Percentiles rank a stretch among this genome's conserved stretches.
Evolutionary conservation across 164 flowering plant species (phyloP).

Genomic region (Stephania japonica): DNA sequence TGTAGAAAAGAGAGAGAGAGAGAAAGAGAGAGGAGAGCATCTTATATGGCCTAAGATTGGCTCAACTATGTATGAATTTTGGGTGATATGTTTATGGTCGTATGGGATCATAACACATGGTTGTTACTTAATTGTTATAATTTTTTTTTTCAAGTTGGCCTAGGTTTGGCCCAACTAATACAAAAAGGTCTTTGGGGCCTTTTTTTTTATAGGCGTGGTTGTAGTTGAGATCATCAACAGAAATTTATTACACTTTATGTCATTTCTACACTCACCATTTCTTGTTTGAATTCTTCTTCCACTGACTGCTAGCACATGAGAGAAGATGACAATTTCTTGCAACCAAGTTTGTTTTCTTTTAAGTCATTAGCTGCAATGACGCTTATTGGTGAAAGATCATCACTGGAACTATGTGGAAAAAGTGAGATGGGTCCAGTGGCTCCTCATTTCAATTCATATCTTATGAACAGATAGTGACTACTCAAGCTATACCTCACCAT

Average conservation of each 20-base stretch:
- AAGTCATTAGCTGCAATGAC: neutral
- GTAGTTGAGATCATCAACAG: slow-evolving; percentile 25
- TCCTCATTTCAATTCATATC: slow-evolving; percentile 1
- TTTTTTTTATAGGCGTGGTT: slow-evolving; percentile 17
- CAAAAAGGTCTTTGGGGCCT: slow-evolving; percentile 44
- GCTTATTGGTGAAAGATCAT: neutral
- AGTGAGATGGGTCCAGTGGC: neutral
- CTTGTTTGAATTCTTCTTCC: neutral
- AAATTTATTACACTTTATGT: slow-evolving; percentile 5
- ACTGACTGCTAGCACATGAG: neutral
- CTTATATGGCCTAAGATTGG: neutral
- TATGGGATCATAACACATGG: slow-evolving; percentile 30
- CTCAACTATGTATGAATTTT: slow-evolving; percentile 1
- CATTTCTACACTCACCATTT: neutral
- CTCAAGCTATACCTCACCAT: neutral
- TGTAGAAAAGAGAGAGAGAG: slow-evolving; percentile 21
- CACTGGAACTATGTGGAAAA: slow-evolving; percentile 9
- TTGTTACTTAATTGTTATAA: slow-evolving; percentile 10
- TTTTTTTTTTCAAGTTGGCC: slow-evolving; percentile 15
- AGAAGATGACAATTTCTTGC: neutral
- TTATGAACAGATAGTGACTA: neutral
- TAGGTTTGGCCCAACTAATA: slow-evolving; percentile 18
- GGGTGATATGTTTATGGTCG: slow-evolving; percentile 10
- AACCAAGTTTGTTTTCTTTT: neutral
- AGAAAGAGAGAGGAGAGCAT: no score